Evolutionary conservation across 352 stramenopile species (phyloP).

Genomic region (Phytophthora pluvialis): DNA sequence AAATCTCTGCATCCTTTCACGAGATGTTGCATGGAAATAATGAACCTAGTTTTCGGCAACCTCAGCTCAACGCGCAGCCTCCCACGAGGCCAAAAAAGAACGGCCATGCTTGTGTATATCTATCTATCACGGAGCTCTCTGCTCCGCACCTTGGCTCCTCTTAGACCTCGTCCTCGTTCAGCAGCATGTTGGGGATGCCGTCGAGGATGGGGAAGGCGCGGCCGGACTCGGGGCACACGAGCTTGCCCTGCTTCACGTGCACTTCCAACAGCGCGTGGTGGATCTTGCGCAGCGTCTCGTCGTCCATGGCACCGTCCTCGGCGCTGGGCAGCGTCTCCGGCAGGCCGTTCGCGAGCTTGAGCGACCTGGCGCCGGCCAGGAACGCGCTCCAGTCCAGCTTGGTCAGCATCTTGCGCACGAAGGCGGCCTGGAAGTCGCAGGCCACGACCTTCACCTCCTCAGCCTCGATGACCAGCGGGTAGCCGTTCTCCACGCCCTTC

Average conservation of each 20-base stretch:
- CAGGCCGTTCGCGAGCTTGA: slow-evolving; percentile 76
- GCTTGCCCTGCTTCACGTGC: slow-evolving; percentile 95
- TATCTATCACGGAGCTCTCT: slow-evolving; percentile 36
- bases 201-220: slow-evolving; percentile 97
- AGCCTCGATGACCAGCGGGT: slow-evolving; percentile 90
- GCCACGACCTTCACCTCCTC: slow-evolving; percentile 80
- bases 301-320: slow-evolving; percentile 48
- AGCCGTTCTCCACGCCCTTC: slow-evolving; percentile 93
- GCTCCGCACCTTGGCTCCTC: not conserved
- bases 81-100: slow-evolving; percentile 8
- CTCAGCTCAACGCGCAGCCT: not conserved
- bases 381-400: slow-evolving; percentile 93
- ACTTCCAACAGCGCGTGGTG: slow-evolving; percentile 94
- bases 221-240: slow-evolving; percentile 97
- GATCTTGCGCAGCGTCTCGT: slow-evolving; percentile 84
- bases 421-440: slow-evolving; percentile 85
- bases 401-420: slow-evolving; percentile 89
- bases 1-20: not conserved
- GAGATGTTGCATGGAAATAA: slow-evolving; percentile 14
- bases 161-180: slow-evolving; percentile 92
- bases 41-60: slow-evolving; percentile 35
- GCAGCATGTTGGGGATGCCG: slow-evolving; percentile 98
- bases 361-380: slow-evolving; percentile 71
- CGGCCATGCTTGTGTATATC: slow-evolving; percentile 25
- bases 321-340: slow-evolving; percentile 57